Percentiles rank a stretch among this genome's conserved stretches.
These are phyloP conservation scores for Ganoderma leucocontextum DNA, from an alignment of 1,284 basidiomycete genomes.

Conservation along the genomic window DNA sequence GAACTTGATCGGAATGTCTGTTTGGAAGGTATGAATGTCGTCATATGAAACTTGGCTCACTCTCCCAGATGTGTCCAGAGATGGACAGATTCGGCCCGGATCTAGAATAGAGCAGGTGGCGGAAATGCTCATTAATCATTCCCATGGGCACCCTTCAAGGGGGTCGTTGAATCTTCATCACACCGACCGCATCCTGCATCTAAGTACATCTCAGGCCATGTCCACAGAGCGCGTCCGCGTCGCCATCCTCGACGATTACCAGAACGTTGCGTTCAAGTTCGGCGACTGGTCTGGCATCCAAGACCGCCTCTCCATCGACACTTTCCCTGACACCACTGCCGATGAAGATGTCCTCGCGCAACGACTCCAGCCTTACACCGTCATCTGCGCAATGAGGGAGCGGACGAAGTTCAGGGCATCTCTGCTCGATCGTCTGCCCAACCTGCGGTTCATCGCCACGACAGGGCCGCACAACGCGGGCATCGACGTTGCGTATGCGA, in stretches of 20 bases:
- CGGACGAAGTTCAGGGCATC: constrained; percentile 63
- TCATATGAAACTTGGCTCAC: constrained; percentile 23
- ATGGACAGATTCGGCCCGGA: constrained; percentile 9
- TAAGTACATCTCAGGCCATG: constrained; percentile 25
- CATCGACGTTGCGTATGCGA: constrained; percentile 58
- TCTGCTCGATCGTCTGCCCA: constrained; percentile 62
- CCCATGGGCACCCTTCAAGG: constrained; percentile 1
- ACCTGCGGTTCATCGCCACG: constrained; percentile 65
- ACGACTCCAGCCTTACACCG: constrained; percentile 59
- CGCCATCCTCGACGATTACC: constrained; percentile 73
- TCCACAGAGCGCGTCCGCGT: constrained; percentile 41
- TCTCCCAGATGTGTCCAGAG: neutral
- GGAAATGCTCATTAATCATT: constrained; percentile 8
- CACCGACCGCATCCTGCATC: neutral
- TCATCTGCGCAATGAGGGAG: constrained; percentile 75
- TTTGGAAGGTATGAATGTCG: constrained; percentile 20
- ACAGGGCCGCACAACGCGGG: constrained; percentile 61
- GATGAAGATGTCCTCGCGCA: constrained; percentile 59
- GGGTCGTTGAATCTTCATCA: neutral
- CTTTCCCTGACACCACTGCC: constrained; percentile 59
- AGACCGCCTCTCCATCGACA: constrained; percentile 51
- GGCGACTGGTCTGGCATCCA: constrained; percentile 61
- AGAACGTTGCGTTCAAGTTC: constrained; percentile 55
- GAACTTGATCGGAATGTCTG: neutral
- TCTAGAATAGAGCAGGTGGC: constrained; percentile 19